These are phyloP conservation scores for Vinca major DNA, from an alignment of 305 asterid genomes.

Conservation along the genomic window DNA sequence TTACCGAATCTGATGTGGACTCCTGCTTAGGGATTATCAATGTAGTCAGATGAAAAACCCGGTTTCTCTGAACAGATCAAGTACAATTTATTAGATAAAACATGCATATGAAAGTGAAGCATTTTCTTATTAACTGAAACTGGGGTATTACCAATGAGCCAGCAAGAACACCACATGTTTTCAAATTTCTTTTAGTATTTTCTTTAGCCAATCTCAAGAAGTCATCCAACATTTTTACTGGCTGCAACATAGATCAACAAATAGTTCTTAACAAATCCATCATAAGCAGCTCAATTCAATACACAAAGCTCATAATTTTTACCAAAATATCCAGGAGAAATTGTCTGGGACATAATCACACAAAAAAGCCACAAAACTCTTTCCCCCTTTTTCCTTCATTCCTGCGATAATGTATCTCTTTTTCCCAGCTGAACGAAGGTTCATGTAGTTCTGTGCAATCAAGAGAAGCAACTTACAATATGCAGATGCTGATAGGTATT, in stretches of 20 bases:
- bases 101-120: neutral
- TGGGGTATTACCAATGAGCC: slow-evolving; percentile 70
- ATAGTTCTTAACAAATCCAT: slow-evolving; percentile 2
- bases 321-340: slow-evolving; percentile 3
- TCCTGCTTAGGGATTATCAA: slow-evolving; percentile 98
- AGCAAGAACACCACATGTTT: slow-evolving; percentile 96
- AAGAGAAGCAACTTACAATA: slow-evolving; percentile 54
- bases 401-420: neutral
- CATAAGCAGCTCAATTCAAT: neutral
- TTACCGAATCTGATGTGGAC: slow-evolving; percentile 93
- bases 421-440: too few relatives aligned
- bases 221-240: slow-evolving; percentile 86
- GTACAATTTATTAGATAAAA: slow-evolving; percentile 17
- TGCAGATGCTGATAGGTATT: slow-evolving; percentile 83
- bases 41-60: slow-evolving; percentile 73
- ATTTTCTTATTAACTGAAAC: slow-evolving; percentile 3
- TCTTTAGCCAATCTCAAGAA: slow-evolving; percentile 77
- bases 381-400: neutral
- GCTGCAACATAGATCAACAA: slow-evolving; percentile 43
- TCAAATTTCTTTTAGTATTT: slow-evolving; percentile 72
- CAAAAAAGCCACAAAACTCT: neutral
- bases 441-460: neutral
- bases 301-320: neutral
- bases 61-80: slow-evolving; percentile 57
- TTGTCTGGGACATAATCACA: neutral